These are phyloP conservation scores for Hylodesmum podocarpum DNA, from an alignment of 306 rosid species.

Conservation along the genomic window DNA sequence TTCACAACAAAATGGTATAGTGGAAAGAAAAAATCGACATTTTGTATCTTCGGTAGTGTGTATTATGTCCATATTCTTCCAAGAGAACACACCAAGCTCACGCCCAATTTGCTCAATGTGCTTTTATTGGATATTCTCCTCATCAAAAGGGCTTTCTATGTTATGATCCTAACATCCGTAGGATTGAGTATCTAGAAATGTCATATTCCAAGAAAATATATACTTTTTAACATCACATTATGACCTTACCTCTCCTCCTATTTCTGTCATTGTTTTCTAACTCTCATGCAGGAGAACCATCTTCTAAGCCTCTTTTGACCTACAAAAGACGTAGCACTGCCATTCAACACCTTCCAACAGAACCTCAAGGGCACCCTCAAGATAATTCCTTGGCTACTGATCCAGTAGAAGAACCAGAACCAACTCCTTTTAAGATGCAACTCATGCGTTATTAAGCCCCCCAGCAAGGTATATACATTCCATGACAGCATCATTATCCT, in stretches of 20 bases:
- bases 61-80: not conserved
- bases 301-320: not conserved
- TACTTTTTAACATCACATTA: not conserved
- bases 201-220: not conserved
- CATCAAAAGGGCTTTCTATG: no score
- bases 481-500: not conserved
- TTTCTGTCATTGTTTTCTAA: no score
- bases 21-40: not conserved
- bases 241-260: not conserved
- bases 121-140: not conserved
- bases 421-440: not conserved
- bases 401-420: not conserved
- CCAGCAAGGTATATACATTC: not conserved
- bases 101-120: not conserved
- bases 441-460: not conserved
- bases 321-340: not conserved
- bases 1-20: not conserved
- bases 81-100: not conserved
- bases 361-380: not conserved
- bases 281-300: not conserved
- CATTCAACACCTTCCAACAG: not conserved
- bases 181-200: not conserved
- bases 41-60: not conserved
- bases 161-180: not conserved
- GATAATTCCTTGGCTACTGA: not conserved